Conservation (phyloP, 2,329 filamentous ascomycete genomes). For the Graphilbum sp. region DNA sequence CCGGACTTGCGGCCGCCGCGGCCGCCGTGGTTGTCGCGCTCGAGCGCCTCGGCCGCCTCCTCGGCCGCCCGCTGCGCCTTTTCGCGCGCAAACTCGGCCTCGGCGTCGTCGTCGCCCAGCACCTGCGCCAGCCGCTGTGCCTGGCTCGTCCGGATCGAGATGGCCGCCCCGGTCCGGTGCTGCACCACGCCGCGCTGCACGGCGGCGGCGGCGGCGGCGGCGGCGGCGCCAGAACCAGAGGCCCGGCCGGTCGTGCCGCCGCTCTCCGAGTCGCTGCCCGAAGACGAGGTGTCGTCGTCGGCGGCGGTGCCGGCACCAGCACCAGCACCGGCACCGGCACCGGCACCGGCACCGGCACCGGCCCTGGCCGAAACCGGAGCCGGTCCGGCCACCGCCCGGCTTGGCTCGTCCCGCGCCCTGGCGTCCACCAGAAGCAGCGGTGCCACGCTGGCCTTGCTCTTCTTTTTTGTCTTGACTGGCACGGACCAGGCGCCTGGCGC, state of each 20-base stretch:
- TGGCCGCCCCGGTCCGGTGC: not conserved
- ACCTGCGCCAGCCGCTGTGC: constrained; percentile 59
- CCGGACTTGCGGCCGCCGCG: too few relatives aligned
- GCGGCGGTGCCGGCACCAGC: constrained; percentile 14
- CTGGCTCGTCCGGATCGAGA: not conserved
- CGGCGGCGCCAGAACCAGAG: not conserved
- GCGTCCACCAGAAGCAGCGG: too few relatives aligned
- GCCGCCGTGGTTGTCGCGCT: constrained; percentile 36
- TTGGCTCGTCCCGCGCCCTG: too few relatives aligned
- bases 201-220: not conserved
- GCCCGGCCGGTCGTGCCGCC: too few relatives aligned
- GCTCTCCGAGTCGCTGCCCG: constrained; percentile 2
- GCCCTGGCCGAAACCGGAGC: too few relatives aligned
- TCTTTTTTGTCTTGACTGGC: too few relatives aligned
- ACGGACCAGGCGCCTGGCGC: too few relatives aligned
- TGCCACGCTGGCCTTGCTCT: too few relatives aligned
- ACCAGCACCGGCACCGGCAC: not conserved
- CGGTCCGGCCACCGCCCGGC: too few relatives aligned
- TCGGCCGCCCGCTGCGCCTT: constrained; percentile 56
- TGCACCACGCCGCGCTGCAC: not conserved
- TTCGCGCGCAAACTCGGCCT: constrained; percentile 63
- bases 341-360: not conserved
- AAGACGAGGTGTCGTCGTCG: constrained; percentile 15
- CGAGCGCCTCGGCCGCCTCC: constrained; percentile 73
- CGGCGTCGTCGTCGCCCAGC: constrained; percentile 68